phyloP scores from a whole-genome alignment of 2,329 filamentous ascomycete species.

The Aspergillus ustus region DNA sequence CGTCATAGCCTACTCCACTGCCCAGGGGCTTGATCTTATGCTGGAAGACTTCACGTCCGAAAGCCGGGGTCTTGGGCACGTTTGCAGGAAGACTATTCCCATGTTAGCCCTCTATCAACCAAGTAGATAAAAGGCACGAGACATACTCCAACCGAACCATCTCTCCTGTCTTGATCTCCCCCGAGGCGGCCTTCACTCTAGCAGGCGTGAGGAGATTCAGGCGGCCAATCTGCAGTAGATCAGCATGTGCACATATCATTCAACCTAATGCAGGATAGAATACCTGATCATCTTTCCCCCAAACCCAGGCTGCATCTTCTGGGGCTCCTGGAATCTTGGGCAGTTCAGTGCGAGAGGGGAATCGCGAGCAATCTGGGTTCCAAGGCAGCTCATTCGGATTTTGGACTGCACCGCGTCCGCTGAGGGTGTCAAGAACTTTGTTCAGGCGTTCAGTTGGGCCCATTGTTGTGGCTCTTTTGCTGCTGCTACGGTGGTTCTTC shows the following conservation, averaged over 20 bases:
- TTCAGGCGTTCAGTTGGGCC: neutral
- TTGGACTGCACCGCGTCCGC: conserved; percentile 27
- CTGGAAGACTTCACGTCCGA: conserved; percentile 57
- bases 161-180: conserved; percentile 61
- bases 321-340: conserved; percentile 58
- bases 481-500: neutral
- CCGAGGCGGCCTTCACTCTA: conserved; percentile 57
- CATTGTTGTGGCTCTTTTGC: neutral
- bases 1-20: conserved; percentile 48
- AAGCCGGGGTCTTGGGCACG: conserved; percentile 57
- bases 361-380: conserved; percentile 57
- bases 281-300: conserved; percentile 61
- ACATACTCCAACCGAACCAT: conserved; percentile 59
- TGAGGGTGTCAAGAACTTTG: neutral
- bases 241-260: neutral
- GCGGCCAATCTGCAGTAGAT: conserved; percentile 40
- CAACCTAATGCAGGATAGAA: conserved; percentile 8
- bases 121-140: neutral
- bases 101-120: neutral
- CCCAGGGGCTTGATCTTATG: conserved; percentile 57
- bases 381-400: conserved; percentile 50
- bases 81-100: conserved; percentile 55
- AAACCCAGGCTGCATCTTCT: conserved; percentile 63
- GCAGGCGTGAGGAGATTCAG: conserved; percentile 62
- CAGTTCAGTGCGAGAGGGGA: conserved; percentile 59